Conservation (phyloP, 2,329 filamentous ascomycete species). For the Talaromyces sp. region DNA sequence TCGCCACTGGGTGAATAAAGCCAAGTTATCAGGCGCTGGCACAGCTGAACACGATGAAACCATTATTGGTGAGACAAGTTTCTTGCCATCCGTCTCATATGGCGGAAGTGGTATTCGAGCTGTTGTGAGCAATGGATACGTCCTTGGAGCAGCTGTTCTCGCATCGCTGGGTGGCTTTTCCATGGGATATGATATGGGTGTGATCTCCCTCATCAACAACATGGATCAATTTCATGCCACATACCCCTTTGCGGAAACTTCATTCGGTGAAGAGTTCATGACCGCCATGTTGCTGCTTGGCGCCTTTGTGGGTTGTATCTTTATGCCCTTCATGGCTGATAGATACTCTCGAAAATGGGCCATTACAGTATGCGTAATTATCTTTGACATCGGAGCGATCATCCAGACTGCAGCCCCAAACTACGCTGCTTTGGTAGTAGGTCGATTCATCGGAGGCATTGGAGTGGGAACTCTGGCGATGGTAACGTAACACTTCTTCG, state of each 20-base stretch:
- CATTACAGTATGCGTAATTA: constrained; percentile 30
- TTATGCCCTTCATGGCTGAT: constrained; percentile 45
- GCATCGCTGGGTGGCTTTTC: constrained; percentile 46
- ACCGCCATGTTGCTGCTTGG: constrained; percentile 48
- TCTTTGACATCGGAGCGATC: constrained; percentile 49
- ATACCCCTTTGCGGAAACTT: constrained; percentile 40
- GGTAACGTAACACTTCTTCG: constrained; percentile 18
- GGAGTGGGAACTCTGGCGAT: constrained; percentile 41
- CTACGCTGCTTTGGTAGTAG: constrained; percentile 33
- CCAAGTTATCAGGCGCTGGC: neutral
- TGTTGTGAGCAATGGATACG: constrained; percentile 41
- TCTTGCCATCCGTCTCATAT: constrained; percentile 21
- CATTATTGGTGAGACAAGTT: constrained; percentile 4
- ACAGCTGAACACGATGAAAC: constrained; percentile 6
- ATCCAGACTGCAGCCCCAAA: constrained; percentile 38
- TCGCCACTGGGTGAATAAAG: neutral
- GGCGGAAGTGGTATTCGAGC: constrained; percentile 34
- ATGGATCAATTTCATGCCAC: constrained; percentile 49
- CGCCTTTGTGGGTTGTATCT: constrained; percentile 39
- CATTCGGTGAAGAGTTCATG: constrained; percentile 46
- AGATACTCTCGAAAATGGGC: constrained; percentile 47
- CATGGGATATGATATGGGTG: constrained; percentile 50
- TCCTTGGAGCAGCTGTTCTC: constrained; percentile 47
- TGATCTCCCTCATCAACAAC: constrained; percentile 49
- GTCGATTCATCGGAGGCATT: constrained; percentile 43